phyloP scores from a whole-genome alignment of 352 stramenopile species.

The Phytopythium delawarense region DNA sequence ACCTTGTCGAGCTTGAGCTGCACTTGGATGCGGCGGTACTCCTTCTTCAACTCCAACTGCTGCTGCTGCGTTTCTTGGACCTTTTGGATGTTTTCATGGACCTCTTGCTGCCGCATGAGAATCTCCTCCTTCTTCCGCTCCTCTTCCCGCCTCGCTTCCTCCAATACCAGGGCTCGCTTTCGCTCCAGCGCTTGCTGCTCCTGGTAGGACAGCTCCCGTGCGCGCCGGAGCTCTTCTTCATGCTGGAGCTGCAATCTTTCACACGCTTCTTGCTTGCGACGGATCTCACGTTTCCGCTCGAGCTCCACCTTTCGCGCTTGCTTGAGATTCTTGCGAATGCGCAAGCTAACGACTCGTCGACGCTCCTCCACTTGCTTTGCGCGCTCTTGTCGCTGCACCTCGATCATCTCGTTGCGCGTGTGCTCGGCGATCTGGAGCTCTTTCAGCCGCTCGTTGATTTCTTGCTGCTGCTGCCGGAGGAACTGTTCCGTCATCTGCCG shows the following conservation, averaged over 20 bases:
- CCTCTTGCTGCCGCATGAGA: conserved; percentile 56
- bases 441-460: conserved; percentile 53
- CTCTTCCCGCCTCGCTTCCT: conserved; percentile 69
- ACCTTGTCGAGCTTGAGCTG: conserved; percentile 90
- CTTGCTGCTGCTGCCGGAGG: conserved; percentile 55
- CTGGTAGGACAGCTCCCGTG: conserved; percentile 50
- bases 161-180: conserved; percentile 65
- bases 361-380: conserved; percentile 64
- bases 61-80: conserved; percentile 66
- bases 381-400: conserved; percentile 62
- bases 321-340: conserved; percentile 69
- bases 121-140: conserved; percentile 68
- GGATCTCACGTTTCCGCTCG: conserved; percentile 61
- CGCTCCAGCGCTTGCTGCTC: conserved; percentile 70
- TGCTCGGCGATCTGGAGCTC: conserved; percentile 66
- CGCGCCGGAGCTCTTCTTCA: conserved; percentile 51
- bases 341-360: conserved; percentile 45
- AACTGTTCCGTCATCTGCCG: conserved; percentile 48
- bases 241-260: conserved; percentile 52
- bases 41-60: conserved; percentile 74
- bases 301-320: conserved; percentile 57
- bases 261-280: conserved; percentile 52
- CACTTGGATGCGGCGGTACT: conserved; percentile 78
- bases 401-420: conserved; percentile 64
- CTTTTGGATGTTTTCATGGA: conserved; percentile 64